phyloP scores from a whole-genome alignment of 2,329 filamentous ascomycete species.

The Aureobasidium sp. region DNA sequence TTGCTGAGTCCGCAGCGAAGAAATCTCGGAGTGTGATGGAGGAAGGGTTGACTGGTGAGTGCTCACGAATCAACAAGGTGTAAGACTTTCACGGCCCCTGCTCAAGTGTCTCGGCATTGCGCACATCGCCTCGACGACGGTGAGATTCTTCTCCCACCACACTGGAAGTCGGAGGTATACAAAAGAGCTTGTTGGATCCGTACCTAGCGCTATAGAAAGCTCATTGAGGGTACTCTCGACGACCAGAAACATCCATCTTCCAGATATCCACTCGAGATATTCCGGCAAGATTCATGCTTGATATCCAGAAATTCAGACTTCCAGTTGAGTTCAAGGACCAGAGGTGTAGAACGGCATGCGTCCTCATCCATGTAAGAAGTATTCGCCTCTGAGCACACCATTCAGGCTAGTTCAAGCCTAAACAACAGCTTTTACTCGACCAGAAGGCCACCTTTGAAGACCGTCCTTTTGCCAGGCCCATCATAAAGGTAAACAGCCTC shows the following conservation, averaged over 20 bases:
- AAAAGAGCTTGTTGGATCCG: not conserved
- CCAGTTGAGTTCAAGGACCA: too few relatives aligned
- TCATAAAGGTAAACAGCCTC: constrained; percentile 38
- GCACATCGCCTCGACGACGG: not conserved
- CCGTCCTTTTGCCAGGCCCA: not conserved
- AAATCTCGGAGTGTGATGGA: too few relatives aligned
- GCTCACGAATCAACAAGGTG: not conserved
- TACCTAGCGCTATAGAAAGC: not conserved
- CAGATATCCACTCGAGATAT: not conserved
- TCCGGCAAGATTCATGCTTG: not conserved
- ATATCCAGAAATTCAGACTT: too few relatives aligned
- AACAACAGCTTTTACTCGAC: not conserved
- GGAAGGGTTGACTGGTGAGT: not conserved
- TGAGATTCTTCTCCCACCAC: not conserved
- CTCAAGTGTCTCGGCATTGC: not conserved
- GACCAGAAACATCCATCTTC: not conserved
- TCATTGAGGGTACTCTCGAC: not conserved
- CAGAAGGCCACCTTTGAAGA: not conserved
- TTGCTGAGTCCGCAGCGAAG: not conserved
- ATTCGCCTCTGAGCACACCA: too few relatives aligned
- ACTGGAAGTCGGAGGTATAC: not conserved
- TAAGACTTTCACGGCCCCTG: not conserved
- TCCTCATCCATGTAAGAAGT: too few relatives aligned
- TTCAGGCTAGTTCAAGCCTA: not conserved
- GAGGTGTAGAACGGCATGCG: too few relatives aligned